phyloP scores from a whole-genome alignment of 352 stramenopile genomes.

The Thalassiosira livingstoniorum region DNA sequence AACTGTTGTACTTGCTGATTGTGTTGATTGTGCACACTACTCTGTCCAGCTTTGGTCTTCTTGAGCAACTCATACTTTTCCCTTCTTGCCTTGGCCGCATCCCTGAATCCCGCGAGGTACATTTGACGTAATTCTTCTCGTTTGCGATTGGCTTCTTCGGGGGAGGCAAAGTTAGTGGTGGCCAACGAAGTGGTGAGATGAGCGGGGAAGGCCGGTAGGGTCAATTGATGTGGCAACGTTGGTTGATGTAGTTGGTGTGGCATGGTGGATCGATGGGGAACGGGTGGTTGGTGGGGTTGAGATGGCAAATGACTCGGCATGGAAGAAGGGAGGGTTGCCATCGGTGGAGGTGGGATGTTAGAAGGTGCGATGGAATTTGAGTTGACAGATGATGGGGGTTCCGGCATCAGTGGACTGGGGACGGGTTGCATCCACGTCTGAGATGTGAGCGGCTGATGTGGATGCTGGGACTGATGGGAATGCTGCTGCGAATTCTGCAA shows the following conservation, averaged over 20 bases:
- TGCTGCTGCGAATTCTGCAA: not conserved
- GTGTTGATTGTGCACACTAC: no score
- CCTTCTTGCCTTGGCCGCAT: constrained; percentile 57
- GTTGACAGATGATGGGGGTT: no score
- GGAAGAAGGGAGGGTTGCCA: not conserved
- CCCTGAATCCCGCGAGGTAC: constrained; percentile 82
- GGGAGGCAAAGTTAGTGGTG: not conserved
- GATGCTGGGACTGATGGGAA: not conserved
- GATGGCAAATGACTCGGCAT: not conserved
- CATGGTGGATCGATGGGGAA: not conserved
- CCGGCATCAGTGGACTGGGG: not conserved
- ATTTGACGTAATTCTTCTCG: constrained; percentile 78
- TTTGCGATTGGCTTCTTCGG: constrained; percentile 1
- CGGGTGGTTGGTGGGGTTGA: not conserved
- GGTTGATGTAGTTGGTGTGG: not conserved
- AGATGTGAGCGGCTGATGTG: not conserved
- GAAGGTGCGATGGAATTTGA: no score
- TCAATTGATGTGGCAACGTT: not conserved
- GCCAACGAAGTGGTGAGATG: not conserved
- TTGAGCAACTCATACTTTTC: not conserved
- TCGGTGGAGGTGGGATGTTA: not conserved
- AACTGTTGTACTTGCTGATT: no score
- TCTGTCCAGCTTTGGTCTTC: no score
- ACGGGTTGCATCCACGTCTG: not conserved
- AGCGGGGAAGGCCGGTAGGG: not conserved